Base-by-base conservation (phyloP, 441 rosid genomes). In the Theobroma grandiflorum region DNA sequence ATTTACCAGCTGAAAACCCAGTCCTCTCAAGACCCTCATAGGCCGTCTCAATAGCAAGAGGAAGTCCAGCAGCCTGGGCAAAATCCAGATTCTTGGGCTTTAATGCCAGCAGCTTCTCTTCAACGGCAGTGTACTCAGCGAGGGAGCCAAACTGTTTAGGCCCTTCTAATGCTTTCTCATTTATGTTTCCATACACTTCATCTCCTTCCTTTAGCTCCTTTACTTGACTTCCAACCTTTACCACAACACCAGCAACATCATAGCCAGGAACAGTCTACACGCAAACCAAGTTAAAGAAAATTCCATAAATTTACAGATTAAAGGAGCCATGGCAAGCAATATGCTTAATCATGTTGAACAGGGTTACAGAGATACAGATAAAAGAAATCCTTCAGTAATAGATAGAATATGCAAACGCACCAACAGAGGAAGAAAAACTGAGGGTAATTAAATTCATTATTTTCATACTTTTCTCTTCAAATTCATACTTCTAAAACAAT, bases 201-300 rank as follows among this genome's bases (percentile, higher is more conserved):
- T 96, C 96, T 9, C 98, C 98, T 79, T 80, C 95, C 84, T 93
- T 94, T 15, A 94, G 84, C 42, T 85, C 94, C 80, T 91, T 90
- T 61, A 94, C 98, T 77, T 84, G 81, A 80, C 86, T 87, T 6
- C 99, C 98, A 11, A 90, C 90, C 64, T 94, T 92, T 38, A 93
- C 97, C 83, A 96, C 97, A 67, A 94, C 87, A 37, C 99, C 98
- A 7, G 97, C 90, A n/a, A 96, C 98, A 76, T 96, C 97, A 72
- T 96, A 94, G 59, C 99, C 99, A 76, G 98, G 98, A 81, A 96
- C 95, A 72, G 99, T 96, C 98, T 96, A 79, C 43, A 76, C 8
- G 49, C 16, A 59, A 79, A 72, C 66, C 76, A 75, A 71, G 40
- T 80, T 16, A 45, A 55, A 58, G 62, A 63, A 40, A n/a, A 42